These are phyloP conservation scores for Leccinum angustisporum DNA, from an alignment of 1,284 basidiomycete genomes.

Conservation along the genomic window DNA sequence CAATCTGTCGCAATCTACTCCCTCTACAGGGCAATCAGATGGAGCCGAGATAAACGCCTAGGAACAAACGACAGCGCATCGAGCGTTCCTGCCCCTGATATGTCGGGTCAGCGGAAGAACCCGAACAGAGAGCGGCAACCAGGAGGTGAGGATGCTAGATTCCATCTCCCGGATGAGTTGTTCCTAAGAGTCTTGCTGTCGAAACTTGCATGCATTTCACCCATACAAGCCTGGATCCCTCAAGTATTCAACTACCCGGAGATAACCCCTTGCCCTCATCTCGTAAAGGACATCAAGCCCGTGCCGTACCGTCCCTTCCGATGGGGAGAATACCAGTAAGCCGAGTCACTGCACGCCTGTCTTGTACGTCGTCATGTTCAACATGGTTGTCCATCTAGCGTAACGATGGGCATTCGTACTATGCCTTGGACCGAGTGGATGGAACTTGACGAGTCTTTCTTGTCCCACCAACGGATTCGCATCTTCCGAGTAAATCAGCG, in stretches of 20 bases:
- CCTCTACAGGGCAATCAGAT: slow-evolving; percentile 14
- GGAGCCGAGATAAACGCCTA: slow-evolving; percentile 6
- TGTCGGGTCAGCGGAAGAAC: slow-evolving; percentile 1
- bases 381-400: slow-evolving; percentile 37
- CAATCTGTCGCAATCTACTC: slow-evolving; percentile 19
- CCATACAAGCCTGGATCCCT: slow-evolving; percentile 48
- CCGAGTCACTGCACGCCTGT: slow-evolving; percentile 9
- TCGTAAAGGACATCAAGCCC: slow-evolving; percentile 48
- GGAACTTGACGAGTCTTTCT: slow-evolving; percentile 62
- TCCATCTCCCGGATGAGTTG: background rate
- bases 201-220: background rate
- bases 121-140: slow-evolving; percentile 26
- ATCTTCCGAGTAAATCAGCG: slow-evolving; percentile 51
- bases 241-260: slow-evolving; percentile 52
- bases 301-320: slow-evolving; percentile 66
- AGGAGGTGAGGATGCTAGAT: slow-evolving; percentile 24
- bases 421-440: slow-evolving; percentile 73
- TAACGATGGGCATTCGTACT: slow-evolving; percentile 69
- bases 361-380: background rate
- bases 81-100: background rate
- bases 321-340: slow-evolving; percentile 67
- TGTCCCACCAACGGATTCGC: slow-evolving; percentile 53
- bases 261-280: slow-evolving; percentile 41
- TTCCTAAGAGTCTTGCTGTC: background rate
- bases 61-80: background rate